Evolutionary conservation across 2,329 filamentous ascomycete species (phyloP).

Genomic region (Xylaria sp.): DNA sequence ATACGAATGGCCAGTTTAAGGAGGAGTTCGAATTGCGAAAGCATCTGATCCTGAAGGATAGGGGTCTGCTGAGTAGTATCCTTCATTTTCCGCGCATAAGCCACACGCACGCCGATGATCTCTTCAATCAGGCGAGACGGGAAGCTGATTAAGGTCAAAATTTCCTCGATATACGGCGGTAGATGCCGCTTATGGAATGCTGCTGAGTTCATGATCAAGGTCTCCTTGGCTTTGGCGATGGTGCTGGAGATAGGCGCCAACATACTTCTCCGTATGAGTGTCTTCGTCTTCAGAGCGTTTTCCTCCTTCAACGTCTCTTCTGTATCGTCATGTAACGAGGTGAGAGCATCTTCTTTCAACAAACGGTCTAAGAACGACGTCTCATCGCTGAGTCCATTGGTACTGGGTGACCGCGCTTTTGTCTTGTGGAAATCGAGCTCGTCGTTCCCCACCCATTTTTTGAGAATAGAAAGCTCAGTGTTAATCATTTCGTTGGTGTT

Average conservation of each 20-base stretch:
- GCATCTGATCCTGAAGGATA: conserved; percentile 97
- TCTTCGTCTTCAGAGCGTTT: conserved; percentile 37
- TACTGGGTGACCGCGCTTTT: conserved; percentile 61
- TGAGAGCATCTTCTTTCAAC: conserved; percentile 91
- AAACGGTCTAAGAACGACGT: conserved; percentile 90
- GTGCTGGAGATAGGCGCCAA: conserved; percentile 76
- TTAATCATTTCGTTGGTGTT: conserved; percentile 97
- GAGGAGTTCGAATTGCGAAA: conserved; percentile 89
- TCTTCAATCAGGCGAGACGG: conserved; percentile 93
- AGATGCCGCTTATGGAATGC: conserved; percentile 84
- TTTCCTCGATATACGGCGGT: conserved; percentile 92
- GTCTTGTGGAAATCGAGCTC: conserved; percentile 85
- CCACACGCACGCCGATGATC: conserved; percentile 86
- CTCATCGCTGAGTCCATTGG: conserved; percentile 76
- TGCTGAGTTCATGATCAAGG: conserved; percentile 78
- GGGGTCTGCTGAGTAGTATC: conserved; percentile 87
- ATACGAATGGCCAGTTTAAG: conserved; percentile 88
- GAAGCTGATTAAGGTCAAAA: conserved; percentile 94
- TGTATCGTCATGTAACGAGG: conserved; percentile 76
- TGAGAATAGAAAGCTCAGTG: conserved; percentile 83
- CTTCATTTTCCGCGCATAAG: conserved; percentile 91
- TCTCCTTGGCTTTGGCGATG: conserved; percentile 89
- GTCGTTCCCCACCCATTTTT: conserved; percentile 94
- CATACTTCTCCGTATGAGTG: conserved; percentile 60
- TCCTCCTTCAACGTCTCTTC: conserved; percentile 33